Percentiles rank a stretch among this genome's conserved stretches.
Conservation (phyloP, 2,329 filamentous ascomycete species). For the Neonectria punicea region DNA sequence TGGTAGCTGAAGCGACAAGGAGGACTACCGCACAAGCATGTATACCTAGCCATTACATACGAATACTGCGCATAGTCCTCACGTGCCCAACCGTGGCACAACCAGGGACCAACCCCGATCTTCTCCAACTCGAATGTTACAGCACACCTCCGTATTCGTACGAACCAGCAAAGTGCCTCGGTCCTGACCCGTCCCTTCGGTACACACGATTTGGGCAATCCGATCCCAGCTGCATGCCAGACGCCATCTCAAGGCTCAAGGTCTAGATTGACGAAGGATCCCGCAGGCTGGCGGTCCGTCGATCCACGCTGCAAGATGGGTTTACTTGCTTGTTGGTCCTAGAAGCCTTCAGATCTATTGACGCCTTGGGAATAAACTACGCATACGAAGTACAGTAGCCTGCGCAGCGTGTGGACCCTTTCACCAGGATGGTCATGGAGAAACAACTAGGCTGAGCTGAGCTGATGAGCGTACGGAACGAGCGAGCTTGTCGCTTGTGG, state of each 20-base stretch:
- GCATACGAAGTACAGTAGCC: not conserved
- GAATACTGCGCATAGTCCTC: not conserved
- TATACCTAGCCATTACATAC: not conserved
- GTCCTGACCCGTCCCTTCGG: conserved; percentile 10
- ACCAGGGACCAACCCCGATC: conserved; percentile 6
- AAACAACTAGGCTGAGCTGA: conserved; percentile 5
- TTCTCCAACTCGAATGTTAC: conserved; percentile 4
- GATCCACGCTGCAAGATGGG: conserved; percentile 12
- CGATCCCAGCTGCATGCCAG: conserved; percentile 11
- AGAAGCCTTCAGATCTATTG: not conserved
- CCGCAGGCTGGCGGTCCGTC: not conserved
- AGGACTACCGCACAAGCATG: not conserved
- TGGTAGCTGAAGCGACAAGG: not conserved
- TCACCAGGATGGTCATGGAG: not conserved
- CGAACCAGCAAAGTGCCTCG: not conserved
- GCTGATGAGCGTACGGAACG: not conserved
- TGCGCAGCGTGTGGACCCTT: not conserved
- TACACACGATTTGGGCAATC: conserved; percentile 17
- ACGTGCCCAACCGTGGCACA: conserved; percentile 15
- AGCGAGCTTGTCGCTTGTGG: not conserved
- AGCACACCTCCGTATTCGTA: conserved; percentile 1
- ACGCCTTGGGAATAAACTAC: no score
- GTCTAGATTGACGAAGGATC: conserved; percentile 4
- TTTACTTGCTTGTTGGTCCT: not conserved
- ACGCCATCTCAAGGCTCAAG: conserved; percentile 11